Percentiles rank a stretch among this genome's conserved stretches.
These are phyloP conservation scores for Theileria luwenshuni DNA, from an alignment of 169 alveolate genomes.

Conservation along the genomic window DNA sequence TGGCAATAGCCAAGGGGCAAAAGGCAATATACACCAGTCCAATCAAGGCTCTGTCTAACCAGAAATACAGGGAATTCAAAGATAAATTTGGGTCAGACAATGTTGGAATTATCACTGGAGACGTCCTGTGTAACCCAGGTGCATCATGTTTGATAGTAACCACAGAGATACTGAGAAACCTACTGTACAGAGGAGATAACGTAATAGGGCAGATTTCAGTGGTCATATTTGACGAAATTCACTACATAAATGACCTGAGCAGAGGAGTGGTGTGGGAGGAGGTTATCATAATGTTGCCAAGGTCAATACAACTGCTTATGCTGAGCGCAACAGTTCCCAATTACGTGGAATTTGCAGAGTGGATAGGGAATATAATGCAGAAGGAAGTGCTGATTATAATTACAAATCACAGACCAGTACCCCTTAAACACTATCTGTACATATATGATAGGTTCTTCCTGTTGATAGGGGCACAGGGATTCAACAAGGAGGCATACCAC, in stretches of 20 bases:
- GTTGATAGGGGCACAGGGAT: constrained; percentile 53
- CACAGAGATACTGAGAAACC: constrained; percentile 95
- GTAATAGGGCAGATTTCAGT: constrained; percentile 89
- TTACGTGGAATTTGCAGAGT: constrained; percentile 96
- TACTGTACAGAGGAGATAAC: constrained; percentile 86
- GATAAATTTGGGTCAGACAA: constrained; percentile 75
- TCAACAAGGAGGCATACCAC: constrained; percentile 72
- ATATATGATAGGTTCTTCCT: constrained; percentile 60
- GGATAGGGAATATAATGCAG: constrained; percentile 94
- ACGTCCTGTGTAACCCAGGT: constrained; percentile 92
- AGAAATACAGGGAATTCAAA: constrained; percentile 93
- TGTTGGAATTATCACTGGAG: constrained; percentile 98
- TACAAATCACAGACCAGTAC: constrained; percentile 95
- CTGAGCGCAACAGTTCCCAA: constrained; percentile 98
- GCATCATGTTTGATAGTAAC: constrained; percentile 97
- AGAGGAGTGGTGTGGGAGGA: constrained; percentile 99
- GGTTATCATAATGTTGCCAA: constrained; percentile 92
- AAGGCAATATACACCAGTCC: constrained; percentile 98
- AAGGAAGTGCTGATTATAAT: constrained; percentile 91
- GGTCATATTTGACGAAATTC: constrained; percentile 99
- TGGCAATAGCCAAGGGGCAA: constrained; percentile 89
- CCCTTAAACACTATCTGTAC: constrained; percentile 92
- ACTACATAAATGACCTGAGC: constrained; percentile 94
- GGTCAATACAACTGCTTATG: constrained; percentile 89
- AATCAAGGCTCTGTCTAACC: constrained; percentile 97